Conservation (phyloP, 345 rosid species). For the Boechera stricta region DNA sequence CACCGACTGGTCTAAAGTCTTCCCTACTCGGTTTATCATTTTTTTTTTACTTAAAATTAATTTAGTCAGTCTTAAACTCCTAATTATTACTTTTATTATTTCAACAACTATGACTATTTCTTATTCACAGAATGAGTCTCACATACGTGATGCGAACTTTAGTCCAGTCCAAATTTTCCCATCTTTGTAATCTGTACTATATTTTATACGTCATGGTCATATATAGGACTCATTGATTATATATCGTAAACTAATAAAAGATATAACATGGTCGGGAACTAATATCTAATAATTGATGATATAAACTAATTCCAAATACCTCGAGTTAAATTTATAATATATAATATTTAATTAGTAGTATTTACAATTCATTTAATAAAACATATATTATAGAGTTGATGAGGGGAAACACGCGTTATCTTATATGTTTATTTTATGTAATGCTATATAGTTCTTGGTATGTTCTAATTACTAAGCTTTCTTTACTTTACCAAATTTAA, state of each 20-base stretch:
- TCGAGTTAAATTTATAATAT: background rate
- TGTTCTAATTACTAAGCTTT: slow-evolving; percentile 9
- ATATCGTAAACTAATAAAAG: background rate
- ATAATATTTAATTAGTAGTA: background rate
- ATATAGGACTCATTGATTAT: background rate
- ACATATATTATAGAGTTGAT: background rate
- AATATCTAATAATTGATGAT: background rate
- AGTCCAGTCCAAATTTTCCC: background rate
- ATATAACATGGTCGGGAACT: background rate
- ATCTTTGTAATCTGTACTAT: background rate
- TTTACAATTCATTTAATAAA: background rate
- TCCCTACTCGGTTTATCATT: slow-evolving; percentile 28
- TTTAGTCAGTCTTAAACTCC: background rate
- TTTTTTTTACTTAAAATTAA: background rate
- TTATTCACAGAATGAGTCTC: slow-evolving; percentile 29
- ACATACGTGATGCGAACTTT: background rate
- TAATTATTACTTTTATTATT: background rate
- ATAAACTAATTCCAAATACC: background rate
- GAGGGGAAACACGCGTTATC: slow-evolving; percentile 3
- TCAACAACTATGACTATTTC: slow-evolving; percentile 35
- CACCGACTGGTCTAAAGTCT: slow-evolving; percentile 36
- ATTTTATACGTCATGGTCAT: slow-evolving; percentile 1
- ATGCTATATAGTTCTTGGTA: background rate
- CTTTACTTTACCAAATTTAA: background rate
- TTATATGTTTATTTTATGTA: background rate